Base-by-base conservation (phyloP, 139 green algal genomes). In the Raphidocelis subcapitata region DNA sequence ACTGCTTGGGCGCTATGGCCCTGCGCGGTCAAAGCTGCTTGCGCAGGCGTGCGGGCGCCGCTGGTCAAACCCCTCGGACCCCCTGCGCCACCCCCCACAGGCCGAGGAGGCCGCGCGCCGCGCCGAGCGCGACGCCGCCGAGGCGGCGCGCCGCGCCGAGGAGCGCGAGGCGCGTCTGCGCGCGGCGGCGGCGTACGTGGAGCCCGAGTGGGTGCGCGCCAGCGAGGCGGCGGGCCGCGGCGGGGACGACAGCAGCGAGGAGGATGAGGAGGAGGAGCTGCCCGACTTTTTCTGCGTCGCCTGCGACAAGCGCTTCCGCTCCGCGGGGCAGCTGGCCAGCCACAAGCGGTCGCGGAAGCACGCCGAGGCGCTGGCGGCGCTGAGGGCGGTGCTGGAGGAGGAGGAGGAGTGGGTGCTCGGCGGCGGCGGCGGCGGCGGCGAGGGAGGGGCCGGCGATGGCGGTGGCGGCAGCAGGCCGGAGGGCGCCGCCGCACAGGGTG, bases 261-360 rank as follows among this genome's bases (percentile, higher is more conserved):
- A 66, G n/a, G 61, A 20, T 1, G 73, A 79, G 21, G 81, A 79
- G 5, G 49, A 68, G 47, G 33, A 41, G 14, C 36, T 78, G 69
- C 67, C 68, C 69, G 72, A 87, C 60, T 84, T 86, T 54, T 93
- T 91, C 77, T 98, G 94, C 67, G 69, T 95, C 4, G 86, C 90
- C 15, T 98, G 94, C 81, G 87, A 96, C 47, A 98, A 98, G 84
- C 69, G 74, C 18, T 98, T 97, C 81, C 93, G 90, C 73, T 94
- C 79, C 41, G 87, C 87, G 26, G 88, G 90, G 63, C 87, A 94
- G 55, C 76, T 94, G 21, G 61, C 72, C 37, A 98, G 97, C 70
- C 94, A 98, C 78, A 87, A 97, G 73, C 83, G 78, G 80, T 93
- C 84, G 31, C 92, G 89, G 76, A 93, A 95, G 74, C 92, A 97